Evolutionary conservation across 805 yeast genomes (phyloP).

Genomic region (Ogataea chonburiensis): DNA sequence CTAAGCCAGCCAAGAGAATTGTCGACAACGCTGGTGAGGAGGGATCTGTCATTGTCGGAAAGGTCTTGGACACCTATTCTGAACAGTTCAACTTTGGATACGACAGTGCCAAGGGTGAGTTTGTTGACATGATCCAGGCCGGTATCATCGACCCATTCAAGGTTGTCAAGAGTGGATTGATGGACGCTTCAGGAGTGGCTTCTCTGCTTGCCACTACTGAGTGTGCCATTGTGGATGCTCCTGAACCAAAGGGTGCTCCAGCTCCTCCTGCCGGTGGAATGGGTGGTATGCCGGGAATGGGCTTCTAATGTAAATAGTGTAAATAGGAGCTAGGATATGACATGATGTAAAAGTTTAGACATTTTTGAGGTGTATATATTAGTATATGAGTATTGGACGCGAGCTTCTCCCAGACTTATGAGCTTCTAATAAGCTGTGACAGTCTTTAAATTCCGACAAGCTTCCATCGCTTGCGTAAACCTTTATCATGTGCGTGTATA

Average conservation of each 20-base stretch:
- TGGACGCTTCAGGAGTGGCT: slow-evolving; percentile 97
- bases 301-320: slow-evolving; percentile 23
- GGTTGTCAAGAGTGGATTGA: slow-evolving; percentile 93
- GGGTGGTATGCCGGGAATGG: slow-evolving; percentile 41
- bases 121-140: slow-evolving; percentile 91
- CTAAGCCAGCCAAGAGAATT: slow-evolving; percentile 93
- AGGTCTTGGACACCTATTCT: slow-evolving; percentile 60
- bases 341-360: neutral
- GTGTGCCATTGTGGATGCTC: slow-evolving; percentile 96
- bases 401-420: too few species aligned
- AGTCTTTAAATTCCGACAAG: neutral
- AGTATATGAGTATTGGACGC: too few species aligned
- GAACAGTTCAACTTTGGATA: slow-evolving; percentile 85
- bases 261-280: slow-evolving; percentile 60
- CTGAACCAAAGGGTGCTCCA: slow-evolving; percentile 65
- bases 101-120: slow-evolving; percentile 89
- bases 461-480: neutral
- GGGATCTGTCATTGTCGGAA: slow-evolving; percentile 95
- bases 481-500: slow-evolving; percentile 1
- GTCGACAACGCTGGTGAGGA: slow-evolving; percentile 97
- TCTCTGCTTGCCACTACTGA: slow-evolving; percentile 96
- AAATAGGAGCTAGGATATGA: slow-evolving; percentile 9
- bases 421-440: neutral
- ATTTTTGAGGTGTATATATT: too few species aligned
- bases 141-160: slow-evolving; percentile 99